Evolutionary conservation across 2,329 filamentous ascomycete species (phyloP).

Genomic region (Xylaria sp.): DNA sequence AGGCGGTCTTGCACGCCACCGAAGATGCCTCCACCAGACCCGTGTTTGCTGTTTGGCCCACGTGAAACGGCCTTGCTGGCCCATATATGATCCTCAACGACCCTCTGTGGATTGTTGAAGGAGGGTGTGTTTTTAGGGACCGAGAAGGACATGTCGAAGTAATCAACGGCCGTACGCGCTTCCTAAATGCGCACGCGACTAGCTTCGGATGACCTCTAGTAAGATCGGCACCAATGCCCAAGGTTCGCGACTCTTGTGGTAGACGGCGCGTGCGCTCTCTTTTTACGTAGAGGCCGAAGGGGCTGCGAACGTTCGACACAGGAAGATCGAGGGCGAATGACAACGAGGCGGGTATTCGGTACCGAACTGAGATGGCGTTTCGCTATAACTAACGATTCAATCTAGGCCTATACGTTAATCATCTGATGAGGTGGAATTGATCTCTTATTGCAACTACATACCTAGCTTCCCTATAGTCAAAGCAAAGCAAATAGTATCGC

Average conservation of each 20-base stretch:
- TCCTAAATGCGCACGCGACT: slow-evolving; percentile 60
- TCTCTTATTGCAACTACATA: slow-evolving; percentile 14
- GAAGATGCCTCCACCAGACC: slow-evolving; percentile 53
- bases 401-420: not conserved
- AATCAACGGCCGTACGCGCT: slow-evolving; percentile 52
- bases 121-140: slow-evolving; percentile 77
- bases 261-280: slow-evolving; percentile 47
- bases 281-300: slow-evolving; percentile 57
- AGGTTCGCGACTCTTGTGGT: slow-evolving; percentile 62
- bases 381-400: slow-evolving; percentile 21
- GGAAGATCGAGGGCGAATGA: slow-evolving; percentile 38
- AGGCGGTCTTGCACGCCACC: slow-evolving; percentile 71
- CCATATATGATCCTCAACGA: slow-evolving; percentile 75
- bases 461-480: slow-evolving; percentile 17
- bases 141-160: slow-evolving; percentile 70
- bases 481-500: slow-evolving; percentile 17
- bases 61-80: slow-evolving; percentile 60
- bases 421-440: not conserved
- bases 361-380: slow-evolving; percentile 5
- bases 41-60: slow-evolving; percentile 43
- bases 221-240: slow-evolving; percentile 58
- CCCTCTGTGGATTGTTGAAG: slow-evolving; percentile 72
- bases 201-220: slow-evolving; percentile 61
- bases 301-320: slow-evolving; percentile 57
- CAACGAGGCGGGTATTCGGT: slow-evolving; percentile 28